phyloP scores from a whole-genome alignment of 306 rosid species.

The Cucumis cinereus region DNA sequence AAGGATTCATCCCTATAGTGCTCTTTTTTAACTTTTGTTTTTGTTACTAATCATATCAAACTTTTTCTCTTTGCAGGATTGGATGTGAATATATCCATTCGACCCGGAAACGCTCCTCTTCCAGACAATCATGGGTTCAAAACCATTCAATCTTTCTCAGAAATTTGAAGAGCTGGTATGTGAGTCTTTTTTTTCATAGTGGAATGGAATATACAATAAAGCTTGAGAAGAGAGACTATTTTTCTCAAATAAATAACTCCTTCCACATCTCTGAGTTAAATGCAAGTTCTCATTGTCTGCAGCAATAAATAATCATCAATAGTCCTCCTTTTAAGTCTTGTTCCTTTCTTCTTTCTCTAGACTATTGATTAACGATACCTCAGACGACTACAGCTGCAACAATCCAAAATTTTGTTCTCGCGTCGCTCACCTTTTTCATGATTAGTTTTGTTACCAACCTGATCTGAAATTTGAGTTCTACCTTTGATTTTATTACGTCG shows the following conservation, averaged over 20 bases:
- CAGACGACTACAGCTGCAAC: not conserved
- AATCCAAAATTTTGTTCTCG: not conserved
- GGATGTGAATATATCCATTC: constrained; percentile 61
- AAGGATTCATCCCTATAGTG: too few relatives aligned
- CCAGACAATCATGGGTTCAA: constrained; percentile 73
- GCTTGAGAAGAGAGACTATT: not conserved
- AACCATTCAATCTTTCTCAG: constrained; percentile 54
- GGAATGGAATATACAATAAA: not conserved
- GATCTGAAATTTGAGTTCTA: not conserved
- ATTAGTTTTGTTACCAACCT: not conserved
- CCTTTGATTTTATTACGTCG: not conserved
- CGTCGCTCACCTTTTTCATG: not conserved
- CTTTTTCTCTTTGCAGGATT: constrained; percentile 36
- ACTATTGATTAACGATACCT: not conserved
- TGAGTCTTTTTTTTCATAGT: not conserved
- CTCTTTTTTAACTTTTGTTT: too few relatives aligned
- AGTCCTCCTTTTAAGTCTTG: not conserved
- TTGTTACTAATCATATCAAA: too few relatives aligned
- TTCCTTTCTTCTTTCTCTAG: not conserved
- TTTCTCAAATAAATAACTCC: constrained; percentile 1
- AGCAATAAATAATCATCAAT: not conserved
- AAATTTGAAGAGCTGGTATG: constrained; percentile 30
- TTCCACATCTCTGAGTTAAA: constrained; percentile 2
- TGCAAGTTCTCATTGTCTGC: not conserved
- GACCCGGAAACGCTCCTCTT: constrained; percentile 91